Percentiles rank a stretch among this genome's conserved stretches.
Evolutionary conservation across 2,329 filamentous ascomycete species (phyloP).

Genomic region (Epichloe gansuensis): DNA sequence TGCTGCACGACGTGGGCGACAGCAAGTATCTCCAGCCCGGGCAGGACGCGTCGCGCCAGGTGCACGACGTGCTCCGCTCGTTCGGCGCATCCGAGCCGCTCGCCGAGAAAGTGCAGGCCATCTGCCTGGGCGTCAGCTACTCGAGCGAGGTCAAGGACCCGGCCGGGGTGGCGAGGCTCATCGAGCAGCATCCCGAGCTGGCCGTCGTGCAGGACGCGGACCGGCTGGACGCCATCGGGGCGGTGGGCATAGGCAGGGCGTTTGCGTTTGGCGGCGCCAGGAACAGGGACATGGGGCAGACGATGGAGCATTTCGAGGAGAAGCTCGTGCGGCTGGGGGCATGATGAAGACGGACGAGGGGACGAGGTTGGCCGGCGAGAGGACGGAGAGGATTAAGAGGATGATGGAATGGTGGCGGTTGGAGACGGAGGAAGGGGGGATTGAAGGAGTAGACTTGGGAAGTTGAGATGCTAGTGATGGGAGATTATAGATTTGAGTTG

Average conservation of each 20-base stretch:
- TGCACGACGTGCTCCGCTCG: conserved; percentile 41
- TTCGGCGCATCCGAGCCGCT: conserved; percentile 45
- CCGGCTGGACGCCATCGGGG: conserved; percentile 80
- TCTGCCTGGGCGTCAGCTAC: conserved; percentile 71
- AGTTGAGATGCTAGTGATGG: too few species aligned
- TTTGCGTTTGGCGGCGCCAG: conserved; percentile 55
- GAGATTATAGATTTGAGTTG: too few species aligned
- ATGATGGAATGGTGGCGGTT: conserved; percentile 49
- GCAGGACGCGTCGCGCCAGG: conserved; percentile 43
- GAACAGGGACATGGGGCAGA: conserved; percentile 45
- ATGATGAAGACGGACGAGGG: conserved; percentile 55
- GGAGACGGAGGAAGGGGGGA: conserved; percentile 25
- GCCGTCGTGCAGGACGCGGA: conserved; percentile 88
- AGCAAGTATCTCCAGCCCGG: conserved; percentile 59
- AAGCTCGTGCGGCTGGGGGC: conserved; percentile 55
- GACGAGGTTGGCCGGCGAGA: conserved; percentile 36
- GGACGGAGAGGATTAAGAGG: conserved; percentile 37
- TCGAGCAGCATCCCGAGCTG: conserved; percentile 46
- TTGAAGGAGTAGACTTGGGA: too few species aligned
- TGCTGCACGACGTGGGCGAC: conserved; percentile 84
- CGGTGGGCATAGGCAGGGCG: conserved; percentile 65
- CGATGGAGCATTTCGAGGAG: conserved; percentile 63
- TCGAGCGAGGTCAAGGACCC: conserved; percentile 59
- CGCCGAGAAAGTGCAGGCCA: conserved; percentile 54
- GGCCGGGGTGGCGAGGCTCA: conserved; percentile 42